Evolutionary conservation across 257 asterid species (phyloP).

Genomic region (Solanum acaule): DNA sequence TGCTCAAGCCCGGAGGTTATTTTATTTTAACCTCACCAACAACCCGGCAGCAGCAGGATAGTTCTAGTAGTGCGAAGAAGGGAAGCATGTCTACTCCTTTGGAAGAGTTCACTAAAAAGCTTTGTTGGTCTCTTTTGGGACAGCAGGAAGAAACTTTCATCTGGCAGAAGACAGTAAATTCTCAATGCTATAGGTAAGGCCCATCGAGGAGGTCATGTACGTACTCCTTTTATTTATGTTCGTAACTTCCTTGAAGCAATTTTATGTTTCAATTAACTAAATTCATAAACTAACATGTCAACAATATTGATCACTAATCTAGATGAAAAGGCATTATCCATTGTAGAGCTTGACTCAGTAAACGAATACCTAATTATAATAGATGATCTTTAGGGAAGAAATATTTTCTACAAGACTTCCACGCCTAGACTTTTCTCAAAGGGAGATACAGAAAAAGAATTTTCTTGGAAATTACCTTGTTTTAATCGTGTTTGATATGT

Average conservation of each 20-base stretch:
- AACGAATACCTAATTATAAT: not conserved
- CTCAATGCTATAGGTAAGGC: constrained; percentile 64
- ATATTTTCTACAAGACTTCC: not conserved
- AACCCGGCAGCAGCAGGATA: constrained; percentile 51
- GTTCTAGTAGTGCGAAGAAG: constrained; percentile 26
- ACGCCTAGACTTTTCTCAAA: not conserved
- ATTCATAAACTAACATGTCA: not conserved
- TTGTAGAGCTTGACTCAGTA: not conserved
- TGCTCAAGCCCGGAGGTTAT: constrained; percentile 96
- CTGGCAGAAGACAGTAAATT: constrained; percentile 81
- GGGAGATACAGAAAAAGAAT: not conserved
- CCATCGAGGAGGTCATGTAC: not conserved
- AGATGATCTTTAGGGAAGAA: not conserved
- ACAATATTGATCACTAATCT: not conserved
- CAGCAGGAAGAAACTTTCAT: constrained; percentile 77
- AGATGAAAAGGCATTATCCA: not conserved
- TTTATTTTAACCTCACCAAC: constrained; percentile 74
- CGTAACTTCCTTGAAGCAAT: not conserved
- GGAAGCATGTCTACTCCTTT: constrained; percentile 47
- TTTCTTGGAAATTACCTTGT: not conserved
- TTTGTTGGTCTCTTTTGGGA: constrained; percentile 74
- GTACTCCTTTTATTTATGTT: not conserved
- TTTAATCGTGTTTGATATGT: not conserved
- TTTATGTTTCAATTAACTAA: not conserved
- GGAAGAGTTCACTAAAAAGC: constrained; percentile 50